Evolutionary conservation across 192 early-diverging fungal genomes (phyloP).

Genomic region (Thamnidium elegans): DNA sequence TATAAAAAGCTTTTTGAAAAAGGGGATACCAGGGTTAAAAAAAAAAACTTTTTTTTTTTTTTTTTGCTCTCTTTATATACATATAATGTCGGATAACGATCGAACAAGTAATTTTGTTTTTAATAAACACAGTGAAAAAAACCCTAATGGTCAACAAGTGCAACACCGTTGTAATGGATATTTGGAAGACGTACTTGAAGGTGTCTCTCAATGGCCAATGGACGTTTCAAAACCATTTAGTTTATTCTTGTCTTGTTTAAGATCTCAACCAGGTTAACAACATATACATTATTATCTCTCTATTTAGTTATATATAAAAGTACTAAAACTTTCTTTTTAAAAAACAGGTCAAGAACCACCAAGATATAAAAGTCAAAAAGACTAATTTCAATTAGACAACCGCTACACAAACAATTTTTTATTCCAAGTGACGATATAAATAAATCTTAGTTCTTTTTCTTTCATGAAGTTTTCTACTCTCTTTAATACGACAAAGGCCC

Average conservation of each 20-base stretch:
- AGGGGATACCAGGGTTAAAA: too few species aligned
- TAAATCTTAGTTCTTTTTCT: too few species aligned
- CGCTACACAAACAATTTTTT: too few species aligned
- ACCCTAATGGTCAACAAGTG: conserved; percentile 13
- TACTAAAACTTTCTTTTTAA: neutral
- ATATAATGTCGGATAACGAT: neutral
- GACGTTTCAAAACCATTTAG: conserved; percentile 35
- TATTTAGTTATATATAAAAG: too few species aligned
- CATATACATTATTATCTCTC: neutral
- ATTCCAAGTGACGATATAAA: too few species aligned
- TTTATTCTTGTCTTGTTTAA: conserved; percentile 34
- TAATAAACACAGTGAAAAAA: conserved; percentile 31
- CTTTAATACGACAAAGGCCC: too few species aligned
- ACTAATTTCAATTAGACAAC: too few species aligned
- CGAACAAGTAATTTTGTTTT: conserved; percentile 2
- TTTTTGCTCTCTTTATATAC: neutral
- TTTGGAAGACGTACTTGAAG: conserved; percentile 37
- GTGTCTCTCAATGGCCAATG: conserved; percentile 34
- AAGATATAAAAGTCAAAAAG: conserved; percentile 6
- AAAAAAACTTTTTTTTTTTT: too few species aligned
- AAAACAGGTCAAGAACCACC: conserved; percentile 28
- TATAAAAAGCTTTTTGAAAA: neutral
- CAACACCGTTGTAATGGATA: conserved; percentile 37
- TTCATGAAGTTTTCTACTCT: too few species aligned
- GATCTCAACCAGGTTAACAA: conserved; percentile 32